Conservation (phyloP, 1,284 basidiomycete species). For the Papiliotrema terrestris region DNA sequence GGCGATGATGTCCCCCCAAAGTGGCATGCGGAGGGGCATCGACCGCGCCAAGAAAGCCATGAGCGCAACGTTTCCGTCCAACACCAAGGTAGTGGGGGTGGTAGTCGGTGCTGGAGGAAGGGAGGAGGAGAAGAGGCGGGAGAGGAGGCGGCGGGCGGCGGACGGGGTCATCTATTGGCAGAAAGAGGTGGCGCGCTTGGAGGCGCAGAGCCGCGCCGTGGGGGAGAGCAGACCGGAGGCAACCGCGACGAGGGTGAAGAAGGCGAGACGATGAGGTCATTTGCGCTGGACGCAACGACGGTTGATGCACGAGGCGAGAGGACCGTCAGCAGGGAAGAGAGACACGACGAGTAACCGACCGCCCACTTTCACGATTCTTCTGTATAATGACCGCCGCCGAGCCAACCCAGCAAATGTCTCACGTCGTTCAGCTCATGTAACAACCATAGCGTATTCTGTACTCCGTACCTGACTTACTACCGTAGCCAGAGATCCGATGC, state of each 20-base stretch:
- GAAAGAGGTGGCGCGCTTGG: slow-evolving; percentile 30
- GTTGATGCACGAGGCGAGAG: not conserved
- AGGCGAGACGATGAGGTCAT: not conserved
- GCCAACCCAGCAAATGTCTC: too few relatives aligned
- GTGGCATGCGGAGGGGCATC: slow-evolving; percentile 5
- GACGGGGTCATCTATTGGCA: slow-evolving; percentile 42
- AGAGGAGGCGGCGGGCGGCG: slow-evolving; percentile 28
- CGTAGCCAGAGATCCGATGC: not conserved
- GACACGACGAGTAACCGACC: too few relatives aligned
- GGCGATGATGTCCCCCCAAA: not conserved
- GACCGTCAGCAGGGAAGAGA: too few relatives aligned
- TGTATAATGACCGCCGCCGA: too few relatives aligned
- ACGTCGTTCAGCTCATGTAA: too few relatives aligned
- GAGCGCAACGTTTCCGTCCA: slow-evolving; percentile 13
- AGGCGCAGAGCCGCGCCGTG: slow-evolving; percentile 1
- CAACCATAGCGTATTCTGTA: not conserved
- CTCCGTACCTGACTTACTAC: not conserved
- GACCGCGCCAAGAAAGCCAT: slow-evolving; percentile 26
- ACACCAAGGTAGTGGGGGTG: slow-evolving; percentile 13
- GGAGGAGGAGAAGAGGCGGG: slow-evolving; percentile 30
- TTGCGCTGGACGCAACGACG: not conserved
- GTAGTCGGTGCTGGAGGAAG: slow-evolving; percentile 22
- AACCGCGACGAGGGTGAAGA: slow-evolving; percentile 2
- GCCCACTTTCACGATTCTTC: too few relatives aligned
- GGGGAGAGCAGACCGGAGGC: too few relatives aligned